A percentile compares a stretch with the other conserved stretches of the same genome.
These are phyloP conservation scores for Ganoderma boninense DNA, from an alignment of 1,284 basidiomycete species.

Conservation along the genomic window DNA sequence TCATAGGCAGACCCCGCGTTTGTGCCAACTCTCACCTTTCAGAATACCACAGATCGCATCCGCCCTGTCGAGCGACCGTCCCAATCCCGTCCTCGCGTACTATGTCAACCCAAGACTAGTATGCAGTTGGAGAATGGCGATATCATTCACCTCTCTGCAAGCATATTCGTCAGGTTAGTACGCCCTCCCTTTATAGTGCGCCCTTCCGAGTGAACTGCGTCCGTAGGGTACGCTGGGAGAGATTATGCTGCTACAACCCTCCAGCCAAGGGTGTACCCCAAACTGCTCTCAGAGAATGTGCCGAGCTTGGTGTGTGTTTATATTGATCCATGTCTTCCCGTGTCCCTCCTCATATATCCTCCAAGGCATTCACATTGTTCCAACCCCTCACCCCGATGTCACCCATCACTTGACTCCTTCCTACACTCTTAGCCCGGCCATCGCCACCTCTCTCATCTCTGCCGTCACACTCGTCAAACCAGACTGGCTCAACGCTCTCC, in stretches of 20 bases:
- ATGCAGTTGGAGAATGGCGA: constrained; percentile 49
- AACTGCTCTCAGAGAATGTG: constrained; percentile 54
- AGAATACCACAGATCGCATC: constrained; percentile 17
- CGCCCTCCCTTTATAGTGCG: not conserved
- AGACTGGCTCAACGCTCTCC: constrained; percentile 68
- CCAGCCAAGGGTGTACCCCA: constrained; percentile 40
- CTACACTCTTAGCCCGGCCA: constrained; percentile 53
- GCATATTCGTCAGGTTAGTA: constrained; percentile 55
- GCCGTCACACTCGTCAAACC: constrained; percentile 63
- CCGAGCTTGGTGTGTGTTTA: constrained; percentile 54
- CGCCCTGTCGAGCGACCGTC: constrained; percentile 27
- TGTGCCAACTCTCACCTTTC: constrained; percentile 27
- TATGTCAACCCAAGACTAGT: constrained; percentile 27
- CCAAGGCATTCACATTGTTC: constrained; percentile 62
- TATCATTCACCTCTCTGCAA: constrained; percentile 52
- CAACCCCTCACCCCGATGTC: constrained; percentile 50
- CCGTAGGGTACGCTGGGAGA: constrained; percentile 59
- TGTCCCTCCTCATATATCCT: constrained; percentile 2
- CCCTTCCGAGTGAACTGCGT: constrained; percentile 4
- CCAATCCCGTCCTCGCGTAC: constrained; percentile 7
- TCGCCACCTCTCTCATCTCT: constrained; percentile 65
- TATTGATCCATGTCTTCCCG: not conserved
- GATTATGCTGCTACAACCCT: constrained; percentile 58
- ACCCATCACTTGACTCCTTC: constrained; percentile 69
- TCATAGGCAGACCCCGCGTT: constrained; percentile 30